Evolutionary conservation across 129 eudicot genomes (phyloP).

Genomic region (Tanacetum coccineum): DNA sequence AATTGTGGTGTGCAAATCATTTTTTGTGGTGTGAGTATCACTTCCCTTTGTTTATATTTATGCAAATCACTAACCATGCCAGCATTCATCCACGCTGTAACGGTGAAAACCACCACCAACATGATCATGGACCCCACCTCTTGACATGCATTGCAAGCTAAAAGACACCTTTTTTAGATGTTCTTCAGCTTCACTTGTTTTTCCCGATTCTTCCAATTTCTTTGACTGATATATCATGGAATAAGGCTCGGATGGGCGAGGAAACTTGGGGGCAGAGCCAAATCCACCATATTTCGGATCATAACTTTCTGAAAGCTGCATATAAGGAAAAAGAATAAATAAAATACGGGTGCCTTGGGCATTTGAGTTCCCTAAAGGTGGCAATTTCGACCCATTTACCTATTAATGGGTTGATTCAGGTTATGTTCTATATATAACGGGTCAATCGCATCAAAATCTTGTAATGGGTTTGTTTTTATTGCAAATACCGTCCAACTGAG

Average conservation of each 20-base stretch:
- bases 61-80: conserved; percentile 72
- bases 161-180: conserved; percentile 51
- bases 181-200: conserved; percentile 52
- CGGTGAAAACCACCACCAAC: conserved; percentile 95
- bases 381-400: too few species aligned
- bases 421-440: background rate
- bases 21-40: too few species aligned
- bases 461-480: background rate
- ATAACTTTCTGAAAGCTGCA: conserved; percentile 64
- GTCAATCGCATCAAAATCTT: background rate
- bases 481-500: background rate
- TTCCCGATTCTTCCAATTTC: conserved; percentile 50
- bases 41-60: too few species aligned
- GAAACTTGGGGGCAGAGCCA: conserved; percentile 89
- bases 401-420: too few species aligned
- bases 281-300: conserved; percentile 82
- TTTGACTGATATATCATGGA: conserved; percentile 71
- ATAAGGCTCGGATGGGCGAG: conserved; percentile 85
- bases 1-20: too few species aligned
- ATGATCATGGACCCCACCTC: conserved; percentile 94
- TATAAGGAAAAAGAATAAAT: conserved; percentile 2
- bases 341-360: background rate
- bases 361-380: background rate
- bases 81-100: conserved; percentile 93
- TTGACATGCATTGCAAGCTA: conserved; percentile 85